A percentile compares a stretch with the other conserved stretches of the same genome.
Conservation (phyloP, 2,329 filamentous ascomycete genomes). For the Exserohilum turcica region DNA sequence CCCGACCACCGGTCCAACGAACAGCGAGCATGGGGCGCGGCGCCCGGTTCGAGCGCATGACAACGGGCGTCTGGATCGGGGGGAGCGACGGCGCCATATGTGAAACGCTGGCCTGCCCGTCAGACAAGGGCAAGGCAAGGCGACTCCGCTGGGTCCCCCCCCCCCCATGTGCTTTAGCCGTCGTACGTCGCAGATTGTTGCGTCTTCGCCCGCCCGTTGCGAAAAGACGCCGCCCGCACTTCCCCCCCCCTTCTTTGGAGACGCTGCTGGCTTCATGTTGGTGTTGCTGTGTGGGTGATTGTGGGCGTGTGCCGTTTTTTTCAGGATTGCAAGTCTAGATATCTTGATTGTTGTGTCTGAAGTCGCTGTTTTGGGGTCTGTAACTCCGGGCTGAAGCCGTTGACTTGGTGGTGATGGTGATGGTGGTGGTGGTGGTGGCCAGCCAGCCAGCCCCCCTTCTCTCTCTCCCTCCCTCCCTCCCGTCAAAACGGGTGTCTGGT, state of each 20-base stretch:
- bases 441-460: no score
- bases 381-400: no score
- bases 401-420: no score
- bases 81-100: conserved; percentile 1
- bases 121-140: conserved; percentile 12
- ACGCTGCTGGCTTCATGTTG: conserved; percentile 21
- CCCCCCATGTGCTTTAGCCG: no score
- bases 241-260: conserved; percentile 6
- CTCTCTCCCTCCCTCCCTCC: no score
- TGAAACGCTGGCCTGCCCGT: conserved; percentile 21
- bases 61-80: conserved; percentile 9
- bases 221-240: conserved; percentile 12
- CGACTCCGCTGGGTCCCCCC: no score
- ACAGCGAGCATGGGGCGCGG: no score
- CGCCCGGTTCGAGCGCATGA: conserved; percentile 8
- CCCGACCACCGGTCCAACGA: no score
- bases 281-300: conserved; percentile 5
- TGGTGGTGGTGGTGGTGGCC: no score
- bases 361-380: background rate
- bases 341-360: conserved; percentile 8
- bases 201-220: conserved; percentile 10
- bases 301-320: no score
- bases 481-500: no score
- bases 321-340: no score
- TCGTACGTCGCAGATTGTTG: conserved; percentile 20